Evolutionary conservation across 2,329 filamentous ascomycete genomes (phyloP).

Genomic region (Elsinoe fawcettii): DNA sequence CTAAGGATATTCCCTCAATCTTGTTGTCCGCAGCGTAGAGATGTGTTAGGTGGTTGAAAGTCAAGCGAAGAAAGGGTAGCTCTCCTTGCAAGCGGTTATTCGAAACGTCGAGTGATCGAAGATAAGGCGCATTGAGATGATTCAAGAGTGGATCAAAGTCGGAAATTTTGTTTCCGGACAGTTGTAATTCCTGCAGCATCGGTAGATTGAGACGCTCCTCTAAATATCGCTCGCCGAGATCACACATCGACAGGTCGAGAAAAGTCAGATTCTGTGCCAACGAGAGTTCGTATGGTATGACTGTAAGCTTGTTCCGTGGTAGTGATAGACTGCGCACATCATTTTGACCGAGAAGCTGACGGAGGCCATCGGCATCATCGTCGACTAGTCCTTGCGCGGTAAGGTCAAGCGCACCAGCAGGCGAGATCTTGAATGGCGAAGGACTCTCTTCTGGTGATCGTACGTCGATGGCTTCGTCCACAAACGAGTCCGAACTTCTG

Average conservation of each 20-base stretch:
- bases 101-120: slow-evolving; percentile 73
- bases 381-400: slow-evolving; percentile 32
- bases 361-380: slow-evolving; percentile 34
- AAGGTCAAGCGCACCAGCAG: slow-evolving; percentile 35
- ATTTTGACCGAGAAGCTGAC: slow-evolving; percentile 38
- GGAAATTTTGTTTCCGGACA: slow-evolving; percentile 66
- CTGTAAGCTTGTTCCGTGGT: slow-evolving; percentile 66
- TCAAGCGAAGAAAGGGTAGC: slow-evolving; percentile 57
- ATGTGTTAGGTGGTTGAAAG: slow-evolving; percentile 62
- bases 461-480: slow-evolving; percentile 20
- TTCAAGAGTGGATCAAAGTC: slow-evolving; percentile 58
- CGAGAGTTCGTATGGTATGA: slow-evolving; percentile 61
- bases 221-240: slow-evolving; percentile 56
- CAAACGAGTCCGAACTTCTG: slow-evolving; percentile 24
- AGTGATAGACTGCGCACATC: slow-evolving; percentile 56
- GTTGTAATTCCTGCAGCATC: slow-evolving; percentile 65
- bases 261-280: slow-evolving; percentile 59
- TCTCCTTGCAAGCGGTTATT: slow-evolving; percentile 66
- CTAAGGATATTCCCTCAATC: slow-evolving; percentile 58
- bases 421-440: slow-evolving; percentile 25
- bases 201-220: slow-evolving; percentile 53
- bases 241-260: slow-evolving; percentile 37
- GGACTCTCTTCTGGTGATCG: slow-evolving; percentile 16
- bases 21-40: slow-evolving; percentile 74
- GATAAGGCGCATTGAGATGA: slow-evolving; percentile 62